phyloP scores from a whole-genome alignment of 2,329 filamentous ascomycete genomes.

The Arachnomyces sp. region DNA sequence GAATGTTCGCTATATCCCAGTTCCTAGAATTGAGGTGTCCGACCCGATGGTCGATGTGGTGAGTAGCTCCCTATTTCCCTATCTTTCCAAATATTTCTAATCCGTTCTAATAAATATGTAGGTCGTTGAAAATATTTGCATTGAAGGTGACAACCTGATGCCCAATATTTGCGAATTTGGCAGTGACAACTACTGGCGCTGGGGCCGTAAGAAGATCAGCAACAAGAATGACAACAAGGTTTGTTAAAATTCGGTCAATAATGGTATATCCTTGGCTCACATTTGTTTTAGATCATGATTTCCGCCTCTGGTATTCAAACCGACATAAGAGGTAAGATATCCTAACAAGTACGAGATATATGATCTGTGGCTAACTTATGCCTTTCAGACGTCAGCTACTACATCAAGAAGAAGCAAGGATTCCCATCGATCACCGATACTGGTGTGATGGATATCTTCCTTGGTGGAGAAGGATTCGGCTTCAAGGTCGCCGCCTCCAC shows the following conservation, averaged over 20 bases:
- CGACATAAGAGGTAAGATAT: slow-evolving; percentile 56
- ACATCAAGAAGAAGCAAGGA: slow-evolving; percentile 89
- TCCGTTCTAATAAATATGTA: slow-evolving; percentile 9
- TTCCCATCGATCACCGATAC: slow-evolving; percentile 83
- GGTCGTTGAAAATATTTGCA: slow-evolving; percentile 84
- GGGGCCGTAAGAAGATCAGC: slow-evolving; percentile 79
- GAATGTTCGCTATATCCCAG: slow-evolving; percentile 79
- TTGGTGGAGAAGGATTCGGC: slow-evolving; percentile 79
- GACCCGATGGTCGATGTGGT: slow-evolving; percentile 73
- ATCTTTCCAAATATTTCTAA: not conserved
- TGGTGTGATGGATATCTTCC: slow-evolving; percentile 79
- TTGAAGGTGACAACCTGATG: slow-evolving; percentile 95
- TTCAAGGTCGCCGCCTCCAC: slow-evolving; percentile 88
- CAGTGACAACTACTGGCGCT: slow-evolving; percentile 90
- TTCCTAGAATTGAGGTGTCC: slow-evolving; percentile 88
- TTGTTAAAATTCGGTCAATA: not conserved
- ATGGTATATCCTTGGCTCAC: not conserved
- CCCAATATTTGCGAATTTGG: slow-evolving; percentile 84
- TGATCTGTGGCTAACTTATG: slow-evolving; percentile 4
- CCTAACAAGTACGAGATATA: not conserved
- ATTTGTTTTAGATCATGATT: slow-evolving; percentile 53
- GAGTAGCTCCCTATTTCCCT: slow-evolving; percentile 8
- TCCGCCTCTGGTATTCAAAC: slow-evolving; percentile 86
- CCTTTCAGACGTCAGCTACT: slow-evolving; percentile 71
- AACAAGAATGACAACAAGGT: slow-evolving; percentile 74